Evolutionary conservation across 805 yeast species (phyloP).

Genomic region (Schizosaccharomyces japonicus): DNA sequence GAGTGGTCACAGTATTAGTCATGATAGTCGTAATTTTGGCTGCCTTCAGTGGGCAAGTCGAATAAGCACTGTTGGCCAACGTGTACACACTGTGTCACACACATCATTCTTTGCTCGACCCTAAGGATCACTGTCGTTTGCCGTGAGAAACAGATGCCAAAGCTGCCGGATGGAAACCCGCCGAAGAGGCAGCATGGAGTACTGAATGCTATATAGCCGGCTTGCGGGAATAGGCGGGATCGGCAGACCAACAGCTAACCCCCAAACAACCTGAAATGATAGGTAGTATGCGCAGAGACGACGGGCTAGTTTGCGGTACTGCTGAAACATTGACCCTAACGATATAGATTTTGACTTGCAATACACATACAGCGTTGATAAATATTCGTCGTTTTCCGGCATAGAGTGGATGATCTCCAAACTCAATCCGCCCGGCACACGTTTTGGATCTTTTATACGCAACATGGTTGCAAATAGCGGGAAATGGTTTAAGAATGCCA

Average conservation of each 20-base stretch:
- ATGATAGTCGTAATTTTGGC: too few species aligned
- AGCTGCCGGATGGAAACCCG: conserved; percentile 15
- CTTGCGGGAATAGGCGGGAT: conserved; percentile 23
- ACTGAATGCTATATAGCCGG: conserved; percentile 26
- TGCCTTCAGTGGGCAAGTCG: too few species aligned
- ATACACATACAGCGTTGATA: conserved; percentile 11
- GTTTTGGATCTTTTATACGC: conserved; percentile 52
- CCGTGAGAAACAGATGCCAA: conserved; percentile 6
- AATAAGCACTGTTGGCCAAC: too few species aligned
- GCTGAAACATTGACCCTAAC: conserved; percentile 24
- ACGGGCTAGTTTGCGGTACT: conserved; percentile 21
- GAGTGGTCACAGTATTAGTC: too few species aligned
- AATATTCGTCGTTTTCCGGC: not conserved
- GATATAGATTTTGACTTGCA: conserved; percentile 25
- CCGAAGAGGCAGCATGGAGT: conserved; percentile 27
- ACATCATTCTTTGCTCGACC: not conserved
- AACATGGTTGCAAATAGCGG: conserved; percentile 68
- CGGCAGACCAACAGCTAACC: conserved; percentile 25
- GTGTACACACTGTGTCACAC: too few species aligned
- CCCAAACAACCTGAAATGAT: conserved; percentile 20
- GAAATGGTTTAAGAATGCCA: conserved; percentile 52
- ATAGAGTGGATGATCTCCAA: conserved; percentile 3
- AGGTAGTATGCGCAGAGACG: conserved; percentile 22
- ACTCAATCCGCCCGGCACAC: conserved; percentile 33
- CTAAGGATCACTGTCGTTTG: not conserved